Evolutionary conservation across 768 basidiomycete species (phyloP), one percentile per base, ranked within the genome.

Genomic region (Baorangia bicolor): DNA sequence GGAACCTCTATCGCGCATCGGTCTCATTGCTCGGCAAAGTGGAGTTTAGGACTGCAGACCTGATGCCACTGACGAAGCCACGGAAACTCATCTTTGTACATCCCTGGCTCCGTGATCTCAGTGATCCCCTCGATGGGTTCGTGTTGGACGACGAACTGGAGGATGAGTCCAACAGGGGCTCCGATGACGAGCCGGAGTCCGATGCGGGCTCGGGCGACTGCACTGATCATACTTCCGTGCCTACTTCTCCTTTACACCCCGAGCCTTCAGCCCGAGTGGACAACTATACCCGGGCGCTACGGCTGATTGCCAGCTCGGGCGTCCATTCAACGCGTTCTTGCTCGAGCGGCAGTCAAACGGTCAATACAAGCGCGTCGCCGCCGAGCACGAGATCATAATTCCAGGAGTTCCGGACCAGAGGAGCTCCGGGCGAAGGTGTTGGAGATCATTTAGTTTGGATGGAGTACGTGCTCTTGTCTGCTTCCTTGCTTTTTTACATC

Each of bases 311-410:
- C 47, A 21, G 30, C 44, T 59, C 9, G 39, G 7, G 18, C 46
- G 27, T 2, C 39, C 49, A 5, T 59, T 59, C 30, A 48, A 21
- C 2, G 47, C 47, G 30, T 28, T 60, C n/a, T 37, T 60, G 37
- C 55, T 60, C 2, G 42, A 43, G 31, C 13, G 46, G 23, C 37
- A 48, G 18, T 18, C 55, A 3, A 33, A 42, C 31, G 20, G 25
- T 3, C 23, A 38, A 9, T 35, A 57, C 73, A 73, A 64, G 31
- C 67, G 58, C 42, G 39, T 57, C 11, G 51, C 56, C 25, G 33
- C 51, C 6, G 40, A 53, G 8, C n/a, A 42, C 12, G 51, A 57
- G 27, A 57, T 57, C 40, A n/a, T 47, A 4, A 1, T 51, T 8
- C 27, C 44, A 6, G 56, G 43, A 18, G 23, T 49, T 16, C 23